Conservation (phyloP, 2,329 filamentous ascomycete genomes). For the Phyllosticta citribraziliensis region DNA sequence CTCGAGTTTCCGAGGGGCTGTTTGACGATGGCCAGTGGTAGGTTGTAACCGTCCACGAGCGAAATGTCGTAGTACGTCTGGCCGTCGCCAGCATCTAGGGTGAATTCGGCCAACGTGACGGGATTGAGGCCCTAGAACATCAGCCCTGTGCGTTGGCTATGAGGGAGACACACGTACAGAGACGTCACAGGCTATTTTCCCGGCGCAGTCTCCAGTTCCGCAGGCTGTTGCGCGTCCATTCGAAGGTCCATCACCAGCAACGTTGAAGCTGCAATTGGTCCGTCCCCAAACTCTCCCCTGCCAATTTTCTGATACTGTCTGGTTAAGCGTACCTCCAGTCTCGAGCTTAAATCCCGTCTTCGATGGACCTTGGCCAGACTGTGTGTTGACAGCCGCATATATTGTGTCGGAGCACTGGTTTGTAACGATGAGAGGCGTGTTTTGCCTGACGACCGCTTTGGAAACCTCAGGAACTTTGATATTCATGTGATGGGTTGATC, state of each 20-base stretch:
- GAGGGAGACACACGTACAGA: slow-evolving; percentile 43
- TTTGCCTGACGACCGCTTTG: neutral
- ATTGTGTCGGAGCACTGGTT: slow-evolving; percentile 64
- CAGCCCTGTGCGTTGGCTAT: neutral
- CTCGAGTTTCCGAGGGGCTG: slow-evolving; percentile 48
- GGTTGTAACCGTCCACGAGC: slow-evolving; percentile 75
- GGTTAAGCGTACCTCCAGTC: slow-evolving; percentile 46
- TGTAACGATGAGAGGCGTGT: slow-evolving; percentile 52
- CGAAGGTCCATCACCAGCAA: slow-evolving; percentile 34
- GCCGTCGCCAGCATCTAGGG: slow-evolving; percentile 54
- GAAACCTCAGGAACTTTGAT: slow-evolving; percentile 11
- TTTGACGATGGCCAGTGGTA: slow-evolving; percentile 53
- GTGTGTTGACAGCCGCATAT: slow-evolving; percentile 67
- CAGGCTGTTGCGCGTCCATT: slow-evolving; percentile 48
- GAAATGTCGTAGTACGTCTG: slow-evolving; percentile 81
- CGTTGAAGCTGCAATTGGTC: slow-evolving; percentile 70
- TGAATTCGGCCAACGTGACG: slow-evolving; percentile 72
- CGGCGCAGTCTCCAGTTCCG: slow-evolving; percentile 66
- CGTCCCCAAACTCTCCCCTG: slow-evolving; percentile 74
- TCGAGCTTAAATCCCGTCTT: slow-evolving; percentile 59
- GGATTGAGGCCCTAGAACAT: slow-evolving; percentile 56
- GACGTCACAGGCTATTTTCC: slow-evolving; percentile 57
- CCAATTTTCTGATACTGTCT: slow-evolving; percentile 65
- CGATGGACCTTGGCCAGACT: slow-evolving; percentile 58
- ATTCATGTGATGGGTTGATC: slow-evolving; percentile 22